Conservation (phyloP, 805 yeast species). For the Hagleromyces aurorensis region DNA sequence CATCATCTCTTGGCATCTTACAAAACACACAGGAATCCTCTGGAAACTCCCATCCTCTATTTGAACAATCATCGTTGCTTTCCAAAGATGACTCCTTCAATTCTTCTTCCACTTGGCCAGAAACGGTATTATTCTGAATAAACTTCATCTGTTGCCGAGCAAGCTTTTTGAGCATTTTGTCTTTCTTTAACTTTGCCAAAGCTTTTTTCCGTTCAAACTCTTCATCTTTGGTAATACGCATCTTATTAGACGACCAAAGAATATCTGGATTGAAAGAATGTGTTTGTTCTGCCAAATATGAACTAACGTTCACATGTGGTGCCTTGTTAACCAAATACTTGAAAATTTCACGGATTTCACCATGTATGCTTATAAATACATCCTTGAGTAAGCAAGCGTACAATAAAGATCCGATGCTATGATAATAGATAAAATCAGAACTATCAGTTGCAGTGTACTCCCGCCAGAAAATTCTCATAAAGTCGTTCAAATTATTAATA, state of each 20-base stretch:
- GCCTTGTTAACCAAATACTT: constrained; percentile 21
- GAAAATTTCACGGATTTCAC: constrained; percentile 53
- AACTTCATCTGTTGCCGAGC: constrained; percentile 74
- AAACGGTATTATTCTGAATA: constrained; percentile 42
- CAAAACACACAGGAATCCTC: constrained; percentile 29
- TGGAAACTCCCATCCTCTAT: constrained; percentile 14
- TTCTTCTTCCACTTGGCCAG: constrained; percentile 16
- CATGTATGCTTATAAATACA: constrained; percentile 36
- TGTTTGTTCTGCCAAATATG: constrained; percentile 32
- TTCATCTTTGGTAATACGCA: constrained; percentile 23
- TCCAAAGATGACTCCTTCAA: constrained; percentile 6
- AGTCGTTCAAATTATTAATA: constrained; percentile 34
- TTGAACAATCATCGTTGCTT: constrained; percentile 1
- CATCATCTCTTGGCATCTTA: constrained; percentile 25
- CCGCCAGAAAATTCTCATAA: constrained; percentile 32
- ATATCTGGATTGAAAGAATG: constrained; percentile 28
- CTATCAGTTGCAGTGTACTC: constrained; percentile 31
- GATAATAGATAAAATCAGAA: constrained; percentile 33
- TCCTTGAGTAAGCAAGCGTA: constrained; percentile 38
- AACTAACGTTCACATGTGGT: constrained; percentile 29
- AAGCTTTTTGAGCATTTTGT: constrained; percentile 66
- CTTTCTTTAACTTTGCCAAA: constrained; percentile 61
- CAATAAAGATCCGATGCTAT: constrained; percentile 34
- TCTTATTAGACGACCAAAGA: constrained; percentile 22
- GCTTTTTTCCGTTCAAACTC: constrained; percentile 55